These are phyloP conservation scores for Mortierella sp. DNA, from an alignment of 371 early-diverging fungal species.

Conservation along the genomic window DNA sequence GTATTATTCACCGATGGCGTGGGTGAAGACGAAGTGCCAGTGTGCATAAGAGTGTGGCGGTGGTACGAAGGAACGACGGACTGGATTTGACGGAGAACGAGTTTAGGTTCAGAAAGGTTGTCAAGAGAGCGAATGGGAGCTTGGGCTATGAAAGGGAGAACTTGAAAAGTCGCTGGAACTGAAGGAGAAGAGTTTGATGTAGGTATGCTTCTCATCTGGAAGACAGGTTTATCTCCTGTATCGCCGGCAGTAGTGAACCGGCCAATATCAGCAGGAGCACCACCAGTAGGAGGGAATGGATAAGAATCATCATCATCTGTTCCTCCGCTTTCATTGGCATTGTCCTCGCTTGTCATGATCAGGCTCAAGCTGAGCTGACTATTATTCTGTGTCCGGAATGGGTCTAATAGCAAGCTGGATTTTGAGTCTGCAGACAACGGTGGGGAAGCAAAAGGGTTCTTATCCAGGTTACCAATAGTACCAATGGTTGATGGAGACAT, in stretches of 20 bases:
- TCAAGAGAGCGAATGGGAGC: slow-evolving; percentile 13
- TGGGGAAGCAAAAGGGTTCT: slow-evolving; percentile 30
- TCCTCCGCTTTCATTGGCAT: background rate
- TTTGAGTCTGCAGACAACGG: slow-evolving; percentile 25
- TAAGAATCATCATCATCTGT: slow-evolving; percentile 8
- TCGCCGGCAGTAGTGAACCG: background rate
- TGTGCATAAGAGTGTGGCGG: slow-evolving; percentile 9
- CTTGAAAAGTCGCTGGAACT: background rate
- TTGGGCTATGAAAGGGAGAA: background rate
- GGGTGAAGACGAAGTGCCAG: background rate
- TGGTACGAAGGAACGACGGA: slow-evolving; percentile 10
- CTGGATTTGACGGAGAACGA: slow-evolving; percentile 19
- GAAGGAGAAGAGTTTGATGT: background rate
- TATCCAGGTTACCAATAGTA: background rate
- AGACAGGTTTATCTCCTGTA: background rate
- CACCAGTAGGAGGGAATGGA: slow-evolving; percentile 5
- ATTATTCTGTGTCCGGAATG: slow-evolving; percentile 30
- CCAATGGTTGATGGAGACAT: slow-evolving; percentile 33
- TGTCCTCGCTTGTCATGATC: background rate
- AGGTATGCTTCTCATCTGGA: background rate
- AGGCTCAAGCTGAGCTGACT: slow-evolving; percentile 23
- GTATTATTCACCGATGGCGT: background rate
- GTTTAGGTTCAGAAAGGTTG: slow-evolving; percentile 22
- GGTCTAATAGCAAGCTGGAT: slow-evolving; percentile 16
- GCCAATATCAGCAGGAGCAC: background rate